Conservation (phyloP, 1,284 basidiomycete genomes). For the Boletus smithii region DNA sequence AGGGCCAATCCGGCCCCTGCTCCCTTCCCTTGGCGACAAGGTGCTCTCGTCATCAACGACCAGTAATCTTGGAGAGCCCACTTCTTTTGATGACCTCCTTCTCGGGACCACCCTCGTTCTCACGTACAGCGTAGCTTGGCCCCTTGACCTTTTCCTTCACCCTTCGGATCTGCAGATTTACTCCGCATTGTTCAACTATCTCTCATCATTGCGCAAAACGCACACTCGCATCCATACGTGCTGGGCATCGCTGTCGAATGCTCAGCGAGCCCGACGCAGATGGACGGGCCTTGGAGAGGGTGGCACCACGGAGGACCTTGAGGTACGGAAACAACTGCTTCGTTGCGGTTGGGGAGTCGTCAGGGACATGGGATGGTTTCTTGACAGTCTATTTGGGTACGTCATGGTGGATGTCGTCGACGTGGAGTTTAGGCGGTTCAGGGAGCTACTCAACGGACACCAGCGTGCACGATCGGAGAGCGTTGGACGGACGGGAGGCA, state of each 20-base stretch:
- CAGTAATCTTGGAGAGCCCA: conserved; percentile 37
- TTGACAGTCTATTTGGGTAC: conserved; percentile 79
- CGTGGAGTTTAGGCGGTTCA: conserved; percentile 72
- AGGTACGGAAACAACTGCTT: conserved; percentile 59
- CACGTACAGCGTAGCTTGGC: conserved; percentile 74
- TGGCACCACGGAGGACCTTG: conserved; percentile 68
- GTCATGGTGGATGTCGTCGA: conserved; percentile 90
- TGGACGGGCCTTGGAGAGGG: conserved; percentile 89
- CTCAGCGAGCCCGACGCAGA: conserved; percentile 74
- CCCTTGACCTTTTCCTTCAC: conserved; percentile 86
- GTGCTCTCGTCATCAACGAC: conserved; percentile 33
- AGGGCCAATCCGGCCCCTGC: conserved; percentile 73
- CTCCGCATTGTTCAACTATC: conserved; percentile 75
- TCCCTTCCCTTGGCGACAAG: conserved; percentile 58
- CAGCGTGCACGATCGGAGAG: conserved; percentile 19
- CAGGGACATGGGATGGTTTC: conserved; percentile 86
- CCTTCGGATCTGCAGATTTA: conserved; percentile 73
- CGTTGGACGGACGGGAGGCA: conserved; percentile 9
- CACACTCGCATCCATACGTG: conserved; percentile 76
- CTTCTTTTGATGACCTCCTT: conserved; percentile 68
- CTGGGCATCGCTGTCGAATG: conserved; percentile 80
- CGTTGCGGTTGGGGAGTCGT: conserved; percentile 84
- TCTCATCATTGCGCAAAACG: conserved; percentile 79
- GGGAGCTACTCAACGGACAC: conserved; percentile 49
- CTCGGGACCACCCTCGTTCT: conserved; percentile 76